Base-by-base conservation (phyloP, 2,329 filamentous ascomycete species). In the Basipetospora sp. region DNA sequence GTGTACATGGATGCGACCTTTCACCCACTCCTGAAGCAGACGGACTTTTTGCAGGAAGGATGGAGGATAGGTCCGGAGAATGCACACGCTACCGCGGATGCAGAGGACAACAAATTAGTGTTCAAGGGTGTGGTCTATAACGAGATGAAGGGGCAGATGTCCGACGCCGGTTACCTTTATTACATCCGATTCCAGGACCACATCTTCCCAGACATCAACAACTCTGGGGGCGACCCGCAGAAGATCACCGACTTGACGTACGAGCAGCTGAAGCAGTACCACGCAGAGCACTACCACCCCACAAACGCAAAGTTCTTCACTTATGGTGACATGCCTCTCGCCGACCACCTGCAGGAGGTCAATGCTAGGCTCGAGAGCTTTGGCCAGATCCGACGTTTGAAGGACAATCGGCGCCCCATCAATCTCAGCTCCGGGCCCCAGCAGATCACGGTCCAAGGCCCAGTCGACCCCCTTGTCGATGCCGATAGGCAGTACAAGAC, bases 91-190 rank as follows among this genome's bases (percentile, higher is more conserved):
- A 63, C 40, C 45, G 61, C 44, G 48, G 61, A 41, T 43, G 59
- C 48, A 49, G 68, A 76, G 40, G 71, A 76, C 52, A 74, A 76
- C 54, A 75, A 74, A 44, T 62, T 93, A 29, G 83, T 94, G 1
- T 96, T 96, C 68, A 96, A 96, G 62, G 88, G 88, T 18, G 90
- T 96, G 2, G 88, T 96, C 1, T 96, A 96, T 63, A 98, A 98
- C 51, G 90, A 98, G 63, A 98, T 98, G 90, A 98, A 98, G 62
- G 90, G 90, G 0, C 87, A 94, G 53, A 93, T 96, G 78, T 96
- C 90, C 2, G 90, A 98, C 56, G 86, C 88, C 5, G 85, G 85
- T 47, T 98, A 98, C 51, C 65, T 96, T 1, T 98, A 84, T 64
- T 96, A 94, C 56, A 93, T 94, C 47, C 74, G 80, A 38, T 98